Evolutionary conservation across 2,329 filamentous ascomycete species (phyloP), one percentile per base, ranked within the genome.

Genomic region (Cadophora malorum): DNA sequence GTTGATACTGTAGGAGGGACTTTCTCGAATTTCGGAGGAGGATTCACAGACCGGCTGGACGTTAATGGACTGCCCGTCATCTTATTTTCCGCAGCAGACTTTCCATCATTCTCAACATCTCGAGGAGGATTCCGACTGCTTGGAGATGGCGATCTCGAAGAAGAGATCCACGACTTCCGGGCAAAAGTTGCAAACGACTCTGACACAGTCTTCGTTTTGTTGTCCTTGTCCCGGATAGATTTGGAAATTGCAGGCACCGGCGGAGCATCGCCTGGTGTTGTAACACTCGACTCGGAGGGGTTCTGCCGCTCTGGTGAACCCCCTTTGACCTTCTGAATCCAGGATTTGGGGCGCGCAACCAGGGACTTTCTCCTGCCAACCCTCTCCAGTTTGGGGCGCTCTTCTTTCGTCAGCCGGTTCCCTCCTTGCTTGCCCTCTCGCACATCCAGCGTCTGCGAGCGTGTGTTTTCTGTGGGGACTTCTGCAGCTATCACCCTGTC

Each of bases 141-240:
- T 3, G 83, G 82, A 23, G 83, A 84, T 8, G 83, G 80, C 4
- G 83, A 82, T 68, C 82, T 79, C 31, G 82, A 83, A 5, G 78
- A 76, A 10, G 79, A 79, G 53, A 79, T 79, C 83, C 83, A 86
- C 65, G 83, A 82, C 75, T 83, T 85, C 59, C 83, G 80, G 41
- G 83, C 82, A 64, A 86, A 78, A 56, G 78, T 83, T 59, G 81
- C 81, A 70, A 86, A 79, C 28, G 83, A 81, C 38, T 81, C 83
- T n/a, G 84, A 82, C 70, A 85, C 80, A 12, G 81, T 81, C 63
- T 81, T 82, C 55, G 79, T 74, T 75, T 82, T 83, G 64, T 62
- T 74, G n/a, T 77, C 76, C 21, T 65, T 74, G n/a, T 77, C 76
- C 21, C 73, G 70, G 60, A 66, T 63, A 64, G 71, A 52, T 61